These are phyloP conservation scores for Mortierella hygrophila DNA, from an alignment of 192 early-diverging fungal genomes.

Conservation along the genomic window DNA sequence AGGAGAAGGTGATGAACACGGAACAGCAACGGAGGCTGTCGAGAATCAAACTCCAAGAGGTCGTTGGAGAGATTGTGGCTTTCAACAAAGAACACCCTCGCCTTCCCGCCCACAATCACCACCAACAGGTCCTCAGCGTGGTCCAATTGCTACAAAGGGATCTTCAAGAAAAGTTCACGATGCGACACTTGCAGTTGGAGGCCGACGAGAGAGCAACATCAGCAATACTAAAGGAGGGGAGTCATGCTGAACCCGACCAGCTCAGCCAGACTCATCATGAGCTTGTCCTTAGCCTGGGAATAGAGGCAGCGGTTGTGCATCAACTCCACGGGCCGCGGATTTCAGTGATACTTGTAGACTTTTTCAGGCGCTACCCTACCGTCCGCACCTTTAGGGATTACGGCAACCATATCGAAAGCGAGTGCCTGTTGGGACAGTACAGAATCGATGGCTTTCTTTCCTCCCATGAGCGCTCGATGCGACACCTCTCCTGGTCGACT, in stretches of 20 bases:
- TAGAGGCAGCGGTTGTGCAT: not conserved
- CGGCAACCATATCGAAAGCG: not conserved
- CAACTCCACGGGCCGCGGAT: not conserved
- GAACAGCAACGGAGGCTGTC: not conserved
- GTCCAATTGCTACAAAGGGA: not conserved
- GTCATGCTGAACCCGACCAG: not conserved
- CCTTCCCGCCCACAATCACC: not conserved
- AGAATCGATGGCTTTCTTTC: not conserved
- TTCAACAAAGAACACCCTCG: not conserved
- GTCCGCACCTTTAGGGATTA: not conserved
- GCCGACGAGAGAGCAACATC: not conserved
- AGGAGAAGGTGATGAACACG: not conserved
- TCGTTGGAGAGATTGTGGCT: not conserved
- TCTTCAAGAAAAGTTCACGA: not conserved
- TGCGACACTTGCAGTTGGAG: not conserved
- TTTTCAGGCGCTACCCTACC: not conserved
- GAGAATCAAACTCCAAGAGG: not conserved
- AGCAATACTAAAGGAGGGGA: not conserved
- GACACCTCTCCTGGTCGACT: not conserved
- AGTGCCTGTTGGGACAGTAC: not conserved
- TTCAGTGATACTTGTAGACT: not conserved
- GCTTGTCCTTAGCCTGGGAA: not conserved
- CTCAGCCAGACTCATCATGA: not conserved
- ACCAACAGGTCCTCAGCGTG: fast-evolving
- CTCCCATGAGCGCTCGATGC: not conserved